Base-by-base conservation (phyloP, 345 rosid genomes). In the Salix caprea region DNA sequence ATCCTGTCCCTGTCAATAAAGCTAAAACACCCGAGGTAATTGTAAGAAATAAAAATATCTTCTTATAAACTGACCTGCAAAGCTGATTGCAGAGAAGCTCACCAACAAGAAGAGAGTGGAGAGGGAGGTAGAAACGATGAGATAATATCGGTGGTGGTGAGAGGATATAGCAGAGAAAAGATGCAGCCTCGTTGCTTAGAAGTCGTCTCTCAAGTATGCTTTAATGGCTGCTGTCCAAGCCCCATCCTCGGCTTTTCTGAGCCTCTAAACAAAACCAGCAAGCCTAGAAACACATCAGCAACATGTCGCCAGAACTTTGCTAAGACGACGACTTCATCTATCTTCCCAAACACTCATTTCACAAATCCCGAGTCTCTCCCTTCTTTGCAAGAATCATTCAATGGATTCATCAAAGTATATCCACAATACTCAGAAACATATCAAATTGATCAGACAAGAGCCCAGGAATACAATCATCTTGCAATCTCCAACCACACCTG, bases 361-460 rank as follows among this genome's bases (percentile, higher is more conserved):
- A 84, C 87, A n/a, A 85, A 95, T 67, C 97, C 91, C 13, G 93
- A 95, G 65, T 90, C 94, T 21, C 93, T 95, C 46, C 97, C 97
- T 7, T 84, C 97, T 23, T 83, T 89, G 70, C 82, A 84, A 64
- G 82, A 91, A 79, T 88, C 97, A 0, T 89, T 89, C 72, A 14
- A 77, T 4, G 91, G 90, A 74, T 91, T 95, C 91, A 78, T 77
- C 83, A 83, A 86, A 61, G 90, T 87, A 65, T 91, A 89, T 76
- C 92, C 94, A 0, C 88, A 87, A 14, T 93, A 86, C 83, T 52
- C 81, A 7, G 90, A 90, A 0, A 89, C 93, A 34, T 65, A 81
- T 36, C 86, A 73, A 46, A 83, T 93, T 46, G 97, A 95, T 64
- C 87, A 81, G 16, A 89, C 93, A 42, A 86, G 97, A 79, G 85